A percentile compares a stretch with the other conserved stretches of the same genome.
Evolutionary conservation across 768 basidiomycete genomes (phyloP).

Genomic region (Suillus lakei): DNA sequence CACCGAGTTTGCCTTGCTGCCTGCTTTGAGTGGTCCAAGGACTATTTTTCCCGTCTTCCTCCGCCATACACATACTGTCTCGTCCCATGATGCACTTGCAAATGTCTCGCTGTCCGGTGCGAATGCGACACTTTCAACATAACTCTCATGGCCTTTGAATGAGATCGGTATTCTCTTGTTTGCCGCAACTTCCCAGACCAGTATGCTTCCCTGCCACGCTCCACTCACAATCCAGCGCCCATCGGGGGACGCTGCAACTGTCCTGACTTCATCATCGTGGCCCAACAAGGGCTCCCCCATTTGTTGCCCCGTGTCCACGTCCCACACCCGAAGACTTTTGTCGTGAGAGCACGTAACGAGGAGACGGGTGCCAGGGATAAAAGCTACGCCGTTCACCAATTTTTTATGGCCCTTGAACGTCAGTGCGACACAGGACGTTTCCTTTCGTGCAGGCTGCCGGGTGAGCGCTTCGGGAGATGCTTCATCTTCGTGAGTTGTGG

Average conservation of each 20-base stretch:
- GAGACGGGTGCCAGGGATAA: not conserved
- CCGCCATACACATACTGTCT: not conserved
- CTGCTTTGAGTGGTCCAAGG: not conserved
- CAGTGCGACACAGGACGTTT: not conserved
- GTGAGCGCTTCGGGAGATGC: not conserved
- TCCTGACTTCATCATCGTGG: not conserved
- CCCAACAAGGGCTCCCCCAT: not conserved
- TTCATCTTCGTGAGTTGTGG: not conserved
- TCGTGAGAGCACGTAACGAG: not conserved
- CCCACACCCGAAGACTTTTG: not conserved
- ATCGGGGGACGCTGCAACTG: not conserved
- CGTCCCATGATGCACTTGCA: not conserved
- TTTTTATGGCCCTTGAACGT: not conserved
- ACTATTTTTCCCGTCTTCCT: not conserved
- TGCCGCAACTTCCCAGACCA: not conserved
- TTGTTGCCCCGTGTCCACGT: not conserved
- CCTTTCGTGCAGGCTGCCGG: conserved; percentile 14
- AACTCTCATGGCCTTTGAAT: not conserved
- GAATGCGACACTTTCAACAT: not conserved
- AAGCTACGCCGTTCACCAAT: rapidly evolving
- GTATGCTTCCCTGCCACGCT: not conserved
- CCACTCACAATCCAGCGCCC: not conserved
- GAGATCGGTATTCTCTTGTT: not conserved
- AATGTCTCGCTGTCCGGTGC: not conserved
- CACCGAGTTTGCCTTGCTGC: not conserved